These are phyloP conservation scores for Talaromyces marneffei DNA, from an alignment of 2,329 filamentous ascomycete species.

Conservation along the genomic window DNA sequence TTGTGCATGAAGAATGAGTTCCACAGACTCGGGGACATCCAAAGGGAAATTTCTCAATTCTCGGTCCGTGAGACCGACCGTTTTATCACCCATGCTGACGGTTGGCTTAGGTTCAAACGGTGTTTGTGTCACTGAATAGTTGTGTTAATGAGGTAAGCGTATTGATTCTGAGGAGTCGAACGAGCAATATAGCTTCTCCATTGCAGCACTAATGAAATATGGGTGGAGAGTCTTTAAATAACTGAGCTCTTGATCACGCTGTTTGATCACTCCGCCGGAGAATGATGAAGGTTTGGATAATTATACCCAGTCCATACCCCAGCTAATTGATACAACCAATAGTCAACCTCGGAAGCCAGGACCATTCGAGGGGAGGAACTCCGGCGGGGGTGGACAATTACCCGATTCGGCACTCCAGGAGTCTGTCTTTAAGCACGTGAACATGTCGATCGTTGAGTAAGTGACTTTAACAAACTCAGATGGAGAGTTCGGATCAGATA, in stretches of 20 bases:
- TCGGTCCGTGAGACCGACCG: slow-evolving; percentile 8
- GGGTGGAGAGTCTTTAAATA: slow-evolving; percentile 1
- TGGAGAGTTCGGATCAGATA: not conserved
- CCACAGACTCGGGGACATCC: slow-evolving; percentile 7
- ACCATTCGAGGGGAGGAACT: not conserved
- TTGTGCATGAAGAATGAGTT: slow-evolving; percentile 11
- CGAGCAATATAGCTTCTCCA: not conserved
- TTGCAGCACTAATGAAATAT: not conserved
- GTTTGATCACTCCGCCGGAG: not conserved
- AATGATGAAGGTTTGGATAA: not conserved
- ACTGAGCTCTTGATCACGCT: not conserved
- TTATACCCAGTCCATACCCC: not conserved
- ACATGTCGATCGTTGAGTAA: not conserved
- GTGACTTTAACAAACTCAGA: not conserved
- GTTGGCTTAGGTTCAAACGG: not conserved
- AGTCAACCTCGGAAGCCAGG: not conserved
- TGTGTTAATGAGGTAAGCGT: not conserved
- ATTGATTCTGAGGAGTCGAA: not conserved
- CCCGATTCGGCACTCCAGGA: not conserved
- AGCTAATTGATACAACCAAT: not conserved
- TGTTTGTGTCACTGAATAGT: not conserved
- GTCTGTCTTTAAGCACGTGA: not conserved
- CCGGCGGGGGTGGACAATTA: not conserved
- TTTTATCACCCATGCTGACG: not conserved
- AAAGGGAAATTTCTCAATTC: slow-evolving; percentile 10